Percentiles rank a stretch among this genome's conserved stretches.
Conservation (phyloP, 192 early-diverging fungal species). For the Coemansia sp. region DNA sequence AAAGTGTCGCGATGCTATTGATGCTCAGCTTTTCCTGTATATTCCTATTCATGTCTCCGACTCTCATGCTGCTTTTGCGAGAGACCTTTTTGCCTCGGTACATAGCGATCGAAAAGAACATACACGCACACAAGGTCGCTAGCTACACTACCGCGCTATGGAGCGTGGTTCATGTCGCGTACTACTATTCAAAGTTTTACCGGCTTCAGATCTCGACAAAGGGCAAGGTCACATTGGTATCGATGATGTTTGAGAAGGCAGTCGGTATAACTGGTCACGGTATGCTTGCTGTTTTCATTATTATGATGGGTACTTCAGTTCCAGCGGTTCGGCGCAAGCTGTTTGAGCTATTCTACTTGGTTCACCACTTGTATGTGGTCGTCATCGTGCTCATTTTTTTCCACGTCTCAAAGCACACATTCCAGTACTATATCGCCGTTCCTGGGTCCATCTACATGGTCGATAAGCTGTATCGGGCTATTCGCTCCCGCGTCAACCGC, state of each 20-base stretch:
- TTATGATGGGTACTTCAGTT: constrained; percentile 23
- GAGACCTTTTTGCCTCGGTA: constrained; percentile 65
- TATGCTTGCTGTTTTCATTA: constrained; percentile 12
- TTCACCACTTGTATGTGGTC: constrained; percentile 79
- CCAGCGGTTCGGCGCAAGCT: constrained; percentile 40
- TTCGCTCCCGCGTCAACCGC: constrained; percentile 61
- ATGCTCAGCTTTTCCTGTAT: constrained; percentile 57
- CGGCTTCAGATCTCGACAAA: constrained; percentile 7
- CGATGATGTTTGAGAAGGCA: constrained; percentile 57
- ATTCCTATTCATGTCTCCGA: constrained; percentile 76
- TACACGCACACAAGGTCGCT: constrained; percentile 76
- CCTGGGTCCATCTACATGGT: constrained; percentile 64
- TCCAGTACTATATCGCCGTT: constrained; percentile 74
- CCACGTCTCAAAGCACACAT: constrained; percentile 69
- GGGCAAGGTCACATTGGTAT: constrained; percentile 39
- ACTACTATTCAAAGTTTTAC: constrained; percentile 75
- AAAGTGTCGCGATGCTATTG: constrained; percentile 34
- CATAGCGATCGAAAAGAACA: constrained; percentile 79
- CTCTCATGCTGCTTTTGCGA: constrained; percentile 68
- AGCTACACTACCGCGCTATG: constrained; percentile 71
- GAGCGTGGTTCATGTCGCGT: constrained; percentile 63
- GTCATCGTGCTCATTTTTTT: constrained; percentile 69
- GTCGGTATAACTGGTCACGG: constrained; percentile 75
- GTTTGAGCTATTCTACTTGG: constrained; percentile 79
- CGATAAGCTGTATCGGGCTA: constrained; percentile 68